Percentiles rank a stretch among this genome's conserved stretches.
Evolutionary conservation across 2,329 filamentous ascomycete genomes (phyloP).

Genomic region (Achaetomium macrosporum): DNA sequence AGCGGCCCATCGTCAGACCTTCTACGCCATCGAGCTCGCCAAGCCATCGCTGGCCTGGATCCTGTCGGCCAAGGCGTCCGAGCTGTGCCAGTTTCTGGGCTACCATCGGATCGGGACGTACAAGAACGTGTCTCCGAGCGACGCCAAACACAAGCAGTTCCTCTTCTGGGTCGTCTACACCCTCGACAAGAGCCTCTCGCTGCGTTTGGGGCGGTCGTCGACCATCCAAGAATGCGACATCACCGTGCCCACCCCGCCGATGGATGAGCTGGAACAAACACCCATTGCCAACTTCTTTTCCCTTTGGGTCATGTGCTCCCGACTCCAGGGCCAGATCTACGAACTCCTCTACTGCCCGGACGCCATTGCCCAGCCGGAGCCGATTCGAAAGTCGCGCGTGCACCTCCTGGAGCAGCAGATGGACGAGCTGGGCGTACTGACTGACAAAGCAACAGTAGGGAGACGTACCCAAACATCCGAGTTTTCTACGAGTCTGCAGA

Average conservation of each 20-base stretch:
- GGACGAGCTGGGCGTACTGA: conserved; percentile 9
- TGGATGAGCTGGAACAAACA: conserved; percentile 11
- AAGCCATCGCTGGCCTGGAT: conserved; percentile 60
- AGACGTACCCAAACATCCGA: neutral
- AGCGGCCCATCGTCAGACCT: conserved; percentile 38
- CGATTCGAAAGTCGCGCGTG: conserved; percentile 34
- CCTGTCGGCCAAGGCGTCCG: conserved; percentile 51
- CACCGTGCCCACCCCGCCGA: conserved; percentile 35
- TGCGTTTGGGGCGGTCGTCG: conserved; percentile 54
- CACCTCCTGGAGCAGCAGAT: conserved; percentile 14
- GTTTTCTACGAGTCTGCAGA: too few species aligned
- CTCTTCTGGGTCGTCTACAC: conserved; percentile 48
- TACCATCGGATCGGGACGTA: conserved; percentile 45
- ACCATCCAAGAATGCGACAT: conserved; percentile 54
- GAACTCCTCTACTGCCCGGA: conserved; percentile 48
- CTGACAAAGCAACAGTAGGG: conserved; percentile 4
- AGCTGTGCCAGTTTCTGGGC: conserved; percentile 56
- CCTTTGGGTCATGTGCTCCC: conserved; percentile 49
- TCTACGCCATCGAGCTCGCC: conserved; percentile 57
- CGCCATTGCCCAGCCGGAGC: conserved; percentile 36
- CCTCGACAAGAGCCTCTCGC: conserved; percentile 51
- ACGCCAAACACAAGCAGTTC: conserved; percentile 21
- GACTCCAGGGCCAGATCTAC: conserved; percentile 55
- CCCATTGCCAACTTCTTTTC: conserved; percentile 35
- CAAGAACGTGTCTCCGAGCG: conserved; percentile 27